Conservation (phyloP, 108 stramenopile species). For the Bacterosira constricta region DNA sequence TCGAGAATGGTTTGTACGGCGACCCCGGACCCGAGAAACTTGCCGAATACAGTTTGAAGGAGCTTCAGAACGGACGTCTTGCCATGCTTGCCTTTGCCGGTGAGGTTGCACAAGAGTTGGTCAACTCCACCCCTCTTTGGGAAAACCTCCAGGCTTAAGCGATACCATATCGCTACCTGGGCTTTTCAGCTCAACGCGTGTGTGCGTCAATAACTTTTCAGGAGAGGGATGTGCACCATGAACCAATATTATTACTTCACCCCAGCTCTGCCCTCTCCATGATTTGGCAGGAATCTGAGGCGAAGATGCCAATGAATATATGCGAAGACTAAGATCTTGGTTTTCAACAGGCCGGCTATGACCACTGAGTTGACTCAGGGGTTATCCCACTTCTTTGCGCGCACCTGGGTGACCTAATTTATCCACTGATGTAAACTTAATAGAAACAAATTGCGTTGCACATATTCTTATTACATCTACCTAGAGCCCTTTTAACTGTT, state of each 20-base stretch:
- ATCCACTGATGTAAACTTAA: slow-evolving; percentile 28
- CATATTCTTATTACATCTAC: too few species aligned
- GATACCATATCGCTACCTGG: neutral
- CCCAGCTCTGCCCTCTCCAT: neutral
- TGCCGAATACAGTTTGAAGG: slow-evolving; percentile 51
- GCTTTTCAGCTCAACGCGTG: neutral
- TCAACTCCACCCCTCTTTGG: slow-evolving; percentile 42
- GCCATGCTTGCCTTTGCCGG: slow-evolving; percentile 86
- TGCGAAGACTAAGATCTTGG: slow-evolving; percentile 9
- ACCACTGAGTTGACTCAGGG: neutral
- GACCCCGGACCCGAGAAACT: slow-evolving; percentile 42
- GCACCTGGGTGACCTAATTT: slow-evolving; percentile 34
- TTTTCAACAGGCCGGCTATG: neutral
- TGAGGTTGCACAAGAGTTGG: slow-evolving; percentile 67
- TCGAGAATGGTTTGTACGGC: slow-evolving; percentile 49
- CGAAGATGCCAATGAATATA: neutral
- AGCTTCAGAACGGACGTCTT: slow-evolving; percentile 76
- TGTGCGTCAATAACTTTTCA: neutral
- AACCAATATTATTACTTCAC: neutral
- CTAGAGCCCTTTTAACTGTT: too few species aligned
- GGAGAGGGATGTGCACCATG: neutral
- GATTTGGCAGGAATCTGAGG: neutral
- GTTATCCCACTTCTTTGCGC: slow-evolving; percentile 18
- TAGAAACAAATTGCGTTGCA: slow-evolving; percentile 33
- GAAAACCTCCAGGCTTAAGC: slow-evolving; percentile 39